Base-by-base conservation (phyloP, 2,329 filamentous ascomycete genomes). In the Colletotrichum sp. region DNA sequence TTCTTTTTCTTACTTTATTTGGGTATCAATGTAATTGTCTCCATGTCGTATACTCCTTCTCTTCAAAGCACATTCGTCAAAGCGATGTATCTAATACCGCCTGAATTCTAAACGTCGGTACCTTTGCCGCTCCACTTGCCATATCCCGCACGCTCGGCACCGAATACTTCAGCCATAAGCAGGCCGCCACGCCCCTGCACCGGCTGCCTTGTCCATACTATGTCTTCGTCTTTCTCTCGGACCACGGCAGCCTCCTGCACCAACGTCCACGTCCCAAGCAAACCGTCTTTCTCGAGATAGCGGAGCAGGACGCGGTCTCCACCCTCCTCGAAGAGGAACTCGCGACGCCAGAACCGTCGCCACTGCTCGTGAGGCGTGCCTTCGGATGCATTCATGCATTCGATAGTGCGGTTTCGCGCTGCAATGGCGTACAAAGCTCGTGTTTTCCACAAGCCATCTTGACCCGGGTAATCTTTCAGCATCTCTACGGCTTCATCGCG, bases 221-320 rank as follows among this genome's bases (percentile, higher is more conserved):
- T 71, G 6, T 76, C 78, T 15, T 86, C 81, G 2, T 77, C 36
- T 0, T 75, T 77, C 4, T 82, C 80, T 13, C 71, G 71, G 36
- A 84, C 82, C 8, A 81, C 80, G 2, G 85, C 84, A 4, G 78
- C 79, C 70, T 87, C 86, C 70, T 87, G 86, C 2, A 87, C 78
- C 18, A 86, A 77, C 36, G 80, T 81, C 86, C 86, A 87, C 12
- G 76, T 62, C 0, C 81, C 83, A 1, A 82, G 82, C 7, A 67
- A 21, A 5, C 69, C 52, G 13, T 82, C 71, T 18, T 78, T 83
- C 1, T 80, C 81, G 13, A 83, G 15, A 18, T 80, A 85, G 6
- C 83, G 81, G 8, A 85, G 79, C 3, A 85, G 18, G 15, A 83
- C 71, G 1, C 80, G 81, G 13, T 82, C 80, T 18, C 84, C 83